These are phyloP conservation scores for Penicillium olsonii DNA, from an alignment of 2,329 filamentous ascomycete genomes.

Conservation along the genomic window DNA sequence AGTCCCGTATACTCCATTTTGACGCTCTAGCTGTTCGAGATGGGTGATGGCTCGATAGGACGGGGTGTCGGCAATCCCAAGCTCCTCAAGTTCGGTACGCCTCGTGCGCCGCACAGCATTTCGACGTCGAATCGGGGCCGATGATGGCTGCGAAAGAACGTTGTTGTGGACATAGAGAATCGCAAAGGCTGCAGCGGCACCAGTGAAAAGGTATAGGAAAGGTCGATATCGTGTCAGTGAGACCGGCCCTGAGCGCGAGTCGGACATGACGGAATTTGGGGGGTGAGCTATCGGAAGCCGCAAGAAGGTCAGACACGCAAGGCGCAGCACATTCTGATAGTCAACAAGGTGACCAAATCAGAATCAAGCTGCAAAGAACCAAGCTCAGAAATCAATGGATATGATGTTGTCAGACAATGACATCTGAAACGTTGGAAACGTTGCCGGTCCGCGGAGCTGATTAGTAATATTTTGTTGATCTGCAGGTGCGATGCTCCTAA, in stretches of 20 bases:
- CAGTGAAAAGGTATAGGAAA: conserved; percentile 43
- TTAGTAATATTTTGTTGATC: background rate
- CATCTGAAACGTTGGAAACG: conserved; percentile 1
- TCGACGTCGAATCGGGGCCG: conserved; percentile 39
- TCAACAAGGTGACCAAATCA: background rate
- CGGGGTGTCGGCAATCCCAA: conserved; percentile 30
- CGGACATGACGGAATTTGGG: conserved; percentile 35
- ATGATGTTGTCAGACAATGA: background rate
- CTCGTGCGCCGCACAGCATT: conserved; percentile 42
- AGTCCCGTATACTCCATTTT: conserved; percentile 45
- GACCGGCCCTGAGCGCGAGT: conserved; percentile 31
- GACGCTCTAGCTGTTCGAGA: conserved; percentile 41
- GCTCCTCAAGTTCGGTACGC: conserved; percentile 29
- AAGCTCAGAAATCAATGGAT: background rate
- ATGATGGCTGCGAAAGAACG: conserved; percentile 27
- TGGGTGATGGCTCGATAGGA: conserved; percentile 42
- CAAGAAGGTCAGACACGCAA: conserved; percentile 12
- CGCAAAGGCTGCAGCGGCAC: conserved; percentile 45
- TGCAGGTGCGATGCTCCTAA: too few relatives aligned
- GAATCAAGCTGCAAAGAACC: background rate
- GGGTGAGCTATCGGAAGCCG: conserved; percentile 19
- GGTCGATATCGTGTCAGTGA: conserved; percentile 43
- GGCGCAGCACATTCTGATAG: conserved; percentile 17
- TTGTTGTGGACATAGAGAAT: conserved; percentile 42
- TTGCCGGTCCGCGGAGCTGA: background rate